Evolutionary conservation across 2,329 filamentous ascomycete species (phyloP), one percentile per base, ranked within the genome.

Genomic region (Ceratocystis diversiconidia): DNA sequence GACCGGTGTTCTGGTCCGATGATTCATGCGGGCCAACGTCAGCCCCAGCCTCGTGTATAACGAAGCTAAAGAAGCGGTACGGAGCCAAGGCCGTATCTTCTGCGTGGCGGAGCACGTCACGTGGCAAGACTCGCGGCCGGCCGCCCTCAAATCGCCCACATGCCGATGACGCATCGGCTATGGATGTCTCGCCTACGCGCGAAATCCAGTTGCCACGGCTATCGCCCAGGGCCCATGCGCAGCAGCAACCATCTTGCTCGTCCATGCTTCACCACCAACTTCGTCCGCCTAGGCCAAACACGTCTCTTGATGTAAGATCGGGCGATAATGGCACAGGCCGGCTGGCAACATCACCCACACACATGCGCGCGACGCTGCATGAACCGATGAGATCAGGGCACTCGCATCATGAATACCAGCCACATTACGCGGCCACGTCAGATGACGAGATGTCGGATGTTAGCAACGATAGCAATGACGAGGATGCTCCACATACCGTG

Each of bases 71-170:
- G 10, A 74, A 73, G 65, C 83, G 89, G 3, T 88, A 95, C 73
- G 91, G 91, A 0, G 88, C 90, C 0, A 84, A 84, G 71, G 90
- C 89, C 5, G 90, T 96, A 0, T 96, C 91, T 0, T 96, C 91
- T 8, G 92, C 92, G 0, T 96, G 92, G 92, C 85, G 87, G 5
- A 67, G 66, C 57, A 64, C 65, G 10, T 66, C 66, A 5, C 65
- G 63, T 2, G 86, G 87, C 1, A 95, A 92, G 73, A 80, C 88
- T 15, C 80, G 91, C 69, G 91, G 92, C 5, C 80, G 92, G 67
- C 92, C 92, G 52, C 89, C 90, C 22, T 55, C 55, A 28, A 57
- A 55, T 17, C 28, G 62, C 3, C 36, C 43, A 12, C 44, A 44
- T 10, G 62, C 32, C 19, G 62, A 52, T 36, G 62, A 48, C 25